Evolutionary conservation across 1,139 yeast species (phyloP), one percentile per base, ranked within the genome.

Genomic region (Protomyces macrosporus): DNA sequence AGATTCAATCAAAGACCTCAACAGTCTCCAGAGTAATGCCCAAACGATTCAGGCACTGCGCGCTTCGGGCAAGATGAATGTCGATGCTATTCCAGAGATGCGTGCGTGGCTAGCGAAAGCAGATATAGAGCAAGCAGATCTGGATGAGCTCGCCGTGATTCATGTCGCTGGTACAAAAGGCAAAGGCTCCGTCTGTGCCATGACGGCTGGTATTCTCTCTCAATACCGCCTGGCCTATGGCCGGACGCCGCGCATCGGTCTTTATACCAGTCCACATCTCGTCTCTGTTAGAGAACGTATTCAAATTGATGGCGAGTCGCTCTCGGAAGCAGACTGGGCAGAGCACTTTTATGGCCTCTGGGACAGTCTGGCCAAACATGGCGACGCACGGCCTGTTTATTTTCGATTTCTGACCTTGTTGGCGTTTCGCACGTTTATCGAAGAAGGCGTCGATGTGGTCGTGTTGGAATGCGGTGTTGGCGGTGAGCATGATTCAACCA

Each of bases 161-260:
- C 98, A 95, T 72, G 87, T 95, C 42, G 91, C 99, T 0, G 99
- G 99, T 34, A 95, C 99, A 1, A 95, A 95, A 75, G 99, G 99
- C 10, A 95, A 95, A 76, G 99, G 99, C 0, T 90, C 97, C 0
- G 91, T 98, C 0, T 93, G 97, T 76, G 97, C 98, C 0, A 95
- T 95, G 73, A 84, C 91, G 2, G 90, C 89, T 71, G 85, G 95
- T 2, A 90, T 93, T 55, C 76, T 95, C 67, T 73, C 76, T 14
- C 90, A 89, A 71, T 90, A 55, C 40, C 51, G 60, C 14, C 54
- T 52, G 35, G 56, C 55, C 2, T 55, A 42, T 36, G 61, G 55
- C 14, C 48, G 39, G 10, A 53, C 55, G 6, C 63, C 62, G 55
- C 89, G 88, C 72, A 81, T 91, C 60, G 99, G 98, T 0, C 80